A percentile compares a stretch with the other conserved stretches of the same genome.
Conservation (phyloP, 257 asterid genomes). For the Solanum pimpinellifolium region DNA sequence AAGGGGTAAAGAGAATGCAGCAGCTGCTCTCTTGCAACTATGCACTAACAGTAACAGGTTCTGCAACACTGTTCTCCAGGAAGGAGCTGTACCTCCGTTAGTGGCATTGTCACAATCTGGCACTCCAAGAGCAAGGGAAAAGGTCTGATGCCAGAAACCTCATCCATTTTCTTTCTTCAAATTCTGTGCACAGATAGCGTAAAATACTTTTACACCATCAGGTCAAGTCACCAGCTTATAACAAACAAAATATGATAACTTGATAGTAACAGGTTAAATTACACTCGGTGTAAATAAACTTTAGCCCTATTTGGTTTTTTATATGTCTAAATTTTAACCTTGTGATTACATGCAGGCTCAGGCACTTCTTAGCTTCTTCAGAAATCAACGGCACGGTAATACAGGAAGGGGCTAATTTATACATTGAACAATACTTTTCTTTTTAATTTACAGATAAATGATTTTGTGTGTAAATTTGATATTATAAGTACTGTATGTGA, state of each 20-base stretch:
- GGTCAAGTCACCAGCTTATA: background rate
- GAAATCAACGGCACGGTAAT: conserved; percentile 74
- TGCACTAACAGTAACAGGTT: conserved; percentile 57
- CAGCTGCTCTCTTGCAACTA: conserved; percentile 83
- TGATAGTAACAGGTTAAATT: background rate
- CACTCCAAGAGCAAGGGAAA: conserved; percentile 79
- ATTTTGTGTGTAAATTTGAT: conserved; percentile 13
- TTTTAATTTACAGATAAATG: conserved; percentile 5
- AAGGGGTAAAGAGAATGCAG: conserved; percentile 88
- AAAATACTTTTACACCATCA: background rate
- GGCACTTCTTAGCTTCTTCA: conserved; percentile 60
- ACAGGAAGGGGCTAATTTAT: conserved; percentile 45
- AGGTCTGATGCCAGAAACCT: conserved; percentile 23
- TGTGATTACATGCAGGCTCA: conserved; percentile 49
- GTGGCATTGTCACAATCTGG: conserved; percentile 75
- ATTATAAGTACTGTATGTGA: conserved; percentile 6
- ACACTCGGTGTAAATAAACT: background rate
- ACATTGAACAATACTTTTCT: conserved; percentile 3
- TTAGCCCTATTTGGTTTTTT: background rate
- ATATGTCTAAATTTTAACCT: background rate
- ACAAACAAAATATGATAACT: background rate
- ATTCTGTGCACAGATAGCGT: background rate
- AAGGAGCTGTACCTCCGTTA: conserved; percentile 83
- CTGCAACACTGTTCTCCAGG: conserved; percentile 66
- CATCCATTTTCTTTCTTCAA: background rate